These are phyloP conservation scores for Penicillium hesseltinei DNA, from an alignment of 2,329 filamentous ascomycete genomes.

Conservation along the genomic window DNA sequence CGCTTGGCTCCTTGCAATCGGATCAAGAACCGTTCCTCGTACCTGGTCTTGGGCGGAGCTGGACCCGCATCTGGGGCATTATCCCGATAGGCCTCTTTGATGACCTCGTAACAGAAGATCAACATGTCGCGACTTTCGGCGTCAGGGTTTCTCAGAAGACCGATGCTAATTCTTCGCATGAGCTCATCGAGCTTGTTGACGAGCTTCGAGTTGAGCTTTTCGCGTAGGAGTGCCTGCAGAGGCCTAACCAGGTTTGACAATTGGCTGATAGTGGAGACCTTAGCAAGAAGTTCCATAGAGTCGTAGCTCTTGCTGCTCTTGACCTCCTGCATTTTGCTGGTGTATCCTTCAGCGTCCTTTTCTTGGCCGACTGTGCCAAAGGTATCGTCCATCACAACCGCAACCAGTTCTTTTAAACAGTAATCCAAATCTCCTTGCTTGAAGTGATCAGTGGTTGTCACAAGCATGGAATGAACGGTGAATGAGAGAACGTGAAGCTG, in stretches of 20 bases:
- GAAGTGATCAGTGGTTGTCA: constrained; percentile 70
- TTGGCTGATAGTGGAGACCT: constrained; percentile 71
- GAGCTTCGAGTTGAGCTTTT: constrained; percentile 79
- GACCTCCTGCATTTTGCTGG: constrained; percentile 93
- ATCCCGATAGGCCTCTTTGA: constrained; percentile 77
- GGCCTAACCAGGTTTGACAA: constrained; percentile 76
- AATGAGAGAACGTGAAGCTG: constrained; percentile 94
- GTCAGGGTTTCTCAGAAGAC: constrained; percentile 76
- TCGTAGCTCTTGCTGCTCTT: constrained; percentile 98
- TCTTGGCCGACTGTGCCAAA: constrained; percentile 91
- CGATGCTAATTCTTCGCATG: constrained; percentile 76
- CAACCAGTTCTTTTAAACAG: constrained; percentile 73
- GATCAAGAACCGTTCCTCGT: constrained; percentile 65
- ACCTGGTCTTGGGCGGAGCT: constrained; percentile 26
- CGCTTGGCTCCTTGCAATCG: constrained; percentile 74
- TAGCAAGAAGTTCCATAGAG: constrained; percentile 89
- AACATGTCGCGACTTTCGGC: constrained; percentile 77
- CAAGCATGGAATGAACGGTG: constrained; percentile 87
- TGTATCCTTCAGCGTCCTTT: constrained; percentile 95
- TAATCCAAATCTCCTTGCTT: constrained; percentile 84
- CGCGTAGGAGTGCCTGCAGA: constrained; percentile 72
- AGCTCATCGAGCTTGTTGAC: constrained; percentile 89
- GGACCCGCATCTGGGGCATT: constrained; percentile 45
- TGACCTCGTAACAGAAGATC: constrained; percentile 93
- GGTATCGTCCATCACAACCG: constrained; percentile 93